Base-by-base conservation (phyloP, 257 asterid species). In the Petunia secreta region DNA sequence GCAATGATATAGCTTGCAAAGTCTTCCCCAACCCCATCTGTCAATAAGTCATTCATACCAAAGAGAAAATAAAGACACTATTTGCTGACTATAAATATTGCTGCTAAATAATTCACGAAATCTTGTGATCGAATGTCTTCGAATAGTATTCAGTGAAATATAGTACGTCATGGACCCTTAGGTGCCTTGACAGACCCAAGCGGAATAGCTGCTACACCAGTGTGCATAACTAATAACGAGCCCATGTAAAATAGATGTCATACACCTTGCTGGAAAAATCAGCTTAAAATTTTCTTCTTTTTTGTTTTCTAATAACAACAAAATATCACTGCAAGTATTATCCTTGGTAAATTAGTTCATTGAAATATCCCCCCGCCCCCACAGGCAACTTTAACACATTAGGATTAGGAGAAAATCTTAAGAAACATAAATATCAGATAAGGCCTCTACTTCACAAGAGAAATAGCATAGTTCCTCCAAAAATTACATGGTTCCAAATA, bases 1-100 rank as follows among this genome's bases (percentile, higher is more conserved):
- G 80, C 78, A 95, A 88, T 73, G 94, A 87, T 80, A 93, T 82
- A 71, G 97, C 97, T 87, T 95, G 99, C 90, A 95, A 89, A 73
- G 98, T 95, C 87, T 95, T 95, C 65, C 99, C 99, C 58, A 95
- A 90, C 39, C 98, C 99, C 98, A 95, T 93, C 98, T 95, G 84
- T 46, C 83, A 80, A 82, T 78, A 80, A 81, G 76, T 38, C 55
- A 80, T 65, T 79, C 68, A 66, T 80, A 76, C 8, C 54, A 39
- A 80, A 78, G 36, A 63, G 40, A 71, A 84, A 75, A 39, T 82
- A 83, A 15, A 34, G 14, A 77, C 60, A 62, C 78, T 37, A 65
- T 4, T 52, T 78, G 43, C 50, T 3, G 10, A 34, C 62, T 11
- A 36, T 34, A 73, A 50, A 50, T 36, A 52, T 73, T 2, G 4